phyloP scores from a whole-genome alignment of 1,284 basidiomycete genomes.

The Sphagnurus paluster region DNA sequence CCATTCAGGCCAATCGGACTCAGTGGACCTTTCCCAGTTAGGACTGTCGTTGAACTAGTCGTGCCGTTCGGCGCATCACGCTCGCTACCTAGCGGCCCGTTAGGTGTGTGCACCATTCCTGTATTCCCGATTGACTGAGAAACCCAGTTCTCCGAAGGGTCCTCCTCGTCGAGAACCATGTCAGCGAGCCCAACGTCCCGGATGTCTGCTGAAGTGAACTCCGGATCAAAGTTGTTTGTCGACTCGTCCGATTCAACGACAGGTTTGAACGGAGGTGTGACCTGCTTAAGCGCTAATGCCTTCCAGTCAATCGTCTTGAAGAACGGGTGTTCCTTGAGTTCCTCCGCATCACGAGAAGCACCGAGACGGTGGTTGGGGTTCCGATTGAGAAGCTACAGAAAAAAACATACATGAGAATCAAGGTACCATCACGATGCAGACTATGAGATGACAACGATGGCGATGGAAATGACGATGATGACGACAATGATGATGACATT shows the following conservation, averaged over 20 bases:
- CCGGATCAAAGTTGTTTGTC: conserved; percentile 96
- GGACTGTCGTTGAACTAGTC: no score
- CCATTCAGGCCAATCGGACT: conserved; percentile 19
- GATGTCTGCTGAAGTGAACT: conserved; percentile 91
- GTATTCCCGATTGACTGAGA: conserved; percentile 41
- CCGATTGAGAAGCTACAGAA: conserved; percentile 84
- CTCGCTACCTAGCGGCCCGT: conserved; percentile 75
- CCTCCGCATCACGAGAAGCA: conserved; percentile 86
- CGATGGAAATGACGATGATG: neutral
- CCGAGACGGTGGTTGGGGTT: conserved; percentile 98
- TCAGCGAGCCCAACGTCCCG: conserved; percentile 69
- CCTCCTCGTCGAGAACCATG: conserved; percentile 62
- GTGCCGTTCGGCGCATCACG: no score
- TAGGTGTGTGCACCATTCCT: conserved; percentile 56
- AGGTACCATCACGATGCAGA: conserved; percentile 19
- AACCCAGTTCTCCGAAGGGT: conserved; percentile 74
- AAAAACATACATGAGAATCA: conserved; percentile 17
- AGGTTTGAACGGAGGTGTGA: conserved; percentile 98
- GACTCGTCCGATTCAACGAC: conserved; percentile 98
- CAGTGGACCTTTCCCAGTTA: conserved; percentile 21
- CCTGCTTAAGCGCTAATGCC: conserved; percentile 84
- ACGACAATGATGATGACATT: conserved; percentile 15
- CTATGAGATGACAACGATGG: neutral
- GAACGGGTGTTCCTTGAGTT: conserved; percentile 96
- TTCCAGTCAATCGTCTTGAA: conserved; percentile 93